Conservation (phyloP, 2,329 filamentous ascomycete species). For the Exophiala alcalophila region DNA sequence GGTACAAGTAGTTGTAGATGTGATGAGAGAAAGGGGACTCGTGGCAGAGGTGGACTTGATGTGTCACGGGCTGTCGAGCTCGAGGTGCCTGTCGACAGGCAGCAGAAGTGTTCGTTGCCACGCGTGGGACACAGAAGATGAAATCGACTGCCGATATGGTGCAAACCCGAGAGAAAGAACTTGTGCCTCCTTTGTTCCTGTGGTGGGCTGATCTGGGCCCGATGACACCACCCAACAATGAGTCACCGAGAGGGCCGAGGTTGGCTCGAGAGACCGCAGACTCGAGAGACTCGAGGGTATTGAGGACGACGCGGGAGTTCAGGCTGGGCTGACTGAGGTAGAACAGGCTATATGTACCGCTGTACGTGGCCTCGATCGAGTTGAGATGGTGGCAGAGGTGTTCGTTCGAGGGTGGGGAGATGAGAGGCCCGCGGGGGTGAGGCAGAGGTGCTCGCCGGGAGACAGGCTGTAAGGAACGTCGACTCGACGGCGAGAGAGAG, state of each 20-base stretch:
- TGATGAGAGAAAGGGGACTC: constrained; percentile 10
- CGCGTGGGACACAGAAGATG: constrained; percentile 9
- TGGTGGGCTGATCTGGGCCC: constrained; percentile 11
- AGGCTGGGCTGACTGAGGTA: too few species aligned
- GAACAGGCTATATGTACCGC: constrained; percentile 23
- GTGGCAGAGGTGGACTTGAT: constrained; percentile 14
- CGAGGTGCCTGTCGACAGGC: constrained; percentile 20
- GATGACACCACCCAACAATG: constrained; percentile 19
- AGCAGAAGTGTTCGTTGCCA: constrained; percentile 17
- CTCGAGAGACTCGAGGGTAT: constrained; percentile 7
- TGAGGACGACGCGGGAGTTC: too few species aligned
- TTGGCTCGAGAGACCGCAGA: constrained; percentile 2
- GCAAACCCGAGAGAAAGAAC: constrained; percentile 7
- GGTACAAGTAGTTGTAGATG: constrained; percentile 4
- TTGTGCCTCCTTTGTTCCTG: constrained; percentile 21
- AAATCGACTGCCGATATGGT: too few species aligned
- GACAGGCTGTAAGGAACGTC: constrained; percentile 25
- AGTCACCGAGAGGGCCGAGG: constrained; percentile 13
- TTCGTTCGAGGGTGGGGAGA: too few species aligned
- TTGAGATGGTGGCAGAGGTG: constrained; percentile 8
- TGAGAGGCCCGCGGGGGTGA: constrained; percentile 16
- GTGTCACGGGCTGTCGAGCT: constrained; percentile 16
- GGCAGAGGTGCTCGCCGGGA: constrained; percentile 19
- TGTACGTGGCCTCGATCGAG: constrained; percentile 9
- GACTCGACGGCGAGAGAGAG: constrained; percentile 19